Evolutionary conservation across 805 yeast species (phyloP), one percentile per base, ranked within the genome.

Genomic region (Ogataea dorogensis): DNA sequence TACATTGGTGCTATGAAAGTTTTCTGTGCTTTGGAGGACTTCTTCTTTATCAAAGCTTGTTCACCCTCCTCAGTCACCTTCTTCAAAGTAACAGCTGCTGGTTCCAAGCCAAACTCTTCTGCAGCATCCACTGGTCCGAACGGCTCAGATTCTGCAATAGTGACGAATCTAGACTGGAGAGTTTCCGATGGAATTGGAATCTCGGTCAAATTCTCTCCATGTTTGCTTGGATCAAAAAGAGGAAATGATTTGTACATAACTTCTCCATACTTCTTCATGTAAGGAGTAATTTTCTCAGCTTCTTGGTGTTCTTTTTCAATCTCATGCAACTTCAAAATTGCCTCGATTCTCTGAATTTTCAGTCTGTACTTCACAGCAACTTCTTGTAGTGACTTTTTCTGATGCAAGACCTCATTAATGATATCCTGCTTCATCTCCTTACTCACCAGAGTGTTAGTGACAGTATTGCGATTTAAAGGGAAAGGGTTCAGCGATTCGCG

Each of bases 71-170:
- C 73, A 9, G 86, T 71, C 44, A 89, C 71, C 58, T 76, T 77
- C 50, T 79, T 77, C 50, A 89, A 70, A 3, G 93, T 84, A 23
- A 71, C 77, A 31, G 78, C 75, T 18, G 98, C 97, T n/a, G 96
- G 95, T 58, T 86, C 89, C 46, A 91, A 70, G 27, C 74, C 88
- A 46, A 86, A 76, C 24, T 83, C 75, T 39, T 78, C 68, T 32
- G 98, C 96, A 10, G 98, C 97, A 56, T 93, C 98, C 5, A 88
- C 73, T 5, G 97, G 95, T 5, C 96, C 96, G 58, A 91, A 89
- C 7, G 96, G 95, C 65, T 88, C 95, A 17, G 88, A 80, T 64
- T 91, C 98, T 7, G 96, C 91, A 58, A 91, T 81, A 9, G 95
- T 83, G 56, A 86, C 64, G 68, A 89, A 89, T 47, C 91, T 71